Percentiles rank a stretch among this genome's conserved stretches.
phyloP scores from a whole-genome alignment of 768 basidiomycete species.

The Lentinula aciculospora region DNA sequence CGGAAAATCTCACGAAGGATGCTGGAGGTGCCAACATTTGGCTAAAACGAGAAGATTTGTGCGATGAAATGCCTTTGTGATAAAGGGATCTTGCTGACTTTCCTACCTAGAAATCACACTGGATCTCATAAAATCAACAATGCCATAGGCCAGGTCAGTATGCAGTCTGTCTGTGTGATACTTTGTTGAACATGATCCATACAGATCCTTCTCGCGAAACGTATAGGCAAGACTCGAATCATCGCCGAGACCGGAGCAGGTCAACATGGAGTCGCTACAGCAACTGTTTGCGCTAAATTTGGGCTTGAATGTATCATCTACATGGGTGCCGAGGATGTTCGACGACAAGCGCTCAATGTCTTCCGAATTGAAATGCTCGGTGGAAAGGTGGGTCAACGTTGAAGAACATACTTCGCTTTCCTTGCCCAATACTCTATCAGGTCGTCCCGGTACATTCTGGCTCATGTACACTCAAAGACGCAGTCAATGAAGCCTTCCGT shows the following conservation, averaged over 20 bases:
- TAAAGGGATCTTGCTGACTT: background rate
- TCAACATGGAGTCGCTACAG: conserved; percentile 98
- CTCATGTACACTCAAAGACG: conserved; percentile 93
- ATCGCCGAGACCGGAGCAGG: conserved; percentile 99
- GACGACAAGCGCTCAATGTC: conserved; percentile 93
- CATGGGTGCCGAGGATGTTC: conserved; percentile 98
- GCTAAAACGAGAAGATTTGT: conserved; percentile 95
- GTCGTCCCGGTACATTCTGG: conserved; percentile 93
- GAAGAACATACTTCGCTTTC: background rate
- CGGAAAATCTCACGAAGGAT: conserved; percentile 84
- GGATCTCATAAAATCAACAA: conserved; percentile 99
- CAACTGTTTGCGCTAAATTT: conserved; percentile 96
- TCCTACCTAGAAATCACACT: conserved; percentile 77
- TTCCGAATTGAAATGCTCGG: conserved; percentile 98
- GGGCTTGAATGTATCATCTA: conserved; percentile 93
- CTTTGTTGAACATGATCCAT: conserved; percentile 6
- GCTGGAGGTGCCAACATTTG: conserved; percentile 95
- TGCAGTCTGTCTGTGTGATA: background rate
- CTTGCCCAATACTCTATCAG: conserved; percentile 31
- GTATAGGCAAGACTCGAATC: conserved; percentile 93
- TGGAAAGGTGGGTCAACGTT: conserved; percentile 52
- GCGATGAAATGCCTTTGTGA: conserved; percentile 18
- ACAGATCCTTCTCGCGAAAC: conserved; percentile 90
- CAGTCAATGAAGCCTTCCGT: conserved; percentile 96
- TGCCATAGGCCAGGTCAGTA: conserved; percentile 83